phyloP scores from a whole-genome alignment of 1,284 basidiomycete genomes.

The Microbotryum saponariae region DNA sequence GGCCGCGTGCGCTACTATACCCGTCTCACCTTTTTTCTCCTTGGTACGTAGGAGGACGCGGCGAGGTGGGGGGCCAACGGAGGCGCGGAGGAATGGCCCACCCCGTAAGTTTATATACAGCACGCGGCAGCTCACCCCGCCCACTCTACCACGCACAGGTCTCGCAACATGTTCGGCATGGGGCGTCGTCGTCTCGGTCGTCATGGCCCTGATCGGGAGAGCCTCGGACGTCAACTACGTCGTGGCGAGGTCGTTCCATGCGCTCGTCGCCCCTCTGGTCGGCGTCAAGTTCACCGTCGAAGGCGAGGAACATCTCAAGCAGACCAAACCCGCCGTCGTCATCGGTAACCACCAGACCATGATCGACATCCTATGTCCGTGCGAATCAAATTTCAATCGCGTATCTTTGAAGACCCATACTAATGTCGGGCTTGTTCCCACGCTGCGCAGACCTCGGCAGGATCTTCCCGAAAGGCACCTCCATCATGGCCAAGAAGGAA shows the following conservation, averaged over 20 bases:
- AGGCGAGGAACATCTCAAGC: conserved; percentile 67
- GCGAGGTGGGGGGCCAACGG: too few relatives aligned
- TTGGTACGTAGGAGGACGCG: neutral
- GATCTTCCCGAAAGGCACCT: conserved; percentile 71
- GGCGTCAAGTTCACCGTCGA: conserved; percentile 71
- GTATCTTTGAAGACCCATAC: too few relatives aligned
- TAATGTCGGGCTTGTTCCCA: too few relatives aligned
- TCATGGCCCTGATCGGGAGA: conserved; percentile 60
- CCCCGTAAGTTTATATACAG: neutral
- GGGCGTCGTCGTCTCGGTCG: conserved; percentile 64
- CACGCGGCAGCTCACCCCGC: neutral
- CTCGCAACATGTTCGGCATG: conserved; percentile 66
- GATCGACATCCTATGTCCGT: conserved; percentile 62
- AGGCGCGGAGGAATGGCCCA: neutral
- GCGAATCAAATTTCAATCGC: too few relatives aligned
- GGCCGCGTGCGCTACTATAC: conserved; percentile 26
- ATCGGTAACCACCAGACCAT: conserved; percentile 90
- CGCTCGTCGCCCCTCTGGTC: conserved; percentile 56
- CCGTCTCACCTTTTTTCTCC: conserved; percentile 24
- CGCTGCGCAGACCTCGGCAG: conserved; percentile 58
- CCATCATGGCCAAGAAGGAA: conserved; percentile 92
- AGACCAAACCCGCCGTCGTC: conserved; percentile 60
- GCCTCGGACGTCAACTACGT: conserved; percentile 75
- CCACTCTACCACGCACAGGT: neutral
- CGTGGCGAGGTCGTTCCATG: conserved; percentile 79